These are phyloP conservation scores for Beauveria medogensis DNA, from an alignment of 2,329 filamentous ascomycete species.

Conservation along the genomic window DNA sequence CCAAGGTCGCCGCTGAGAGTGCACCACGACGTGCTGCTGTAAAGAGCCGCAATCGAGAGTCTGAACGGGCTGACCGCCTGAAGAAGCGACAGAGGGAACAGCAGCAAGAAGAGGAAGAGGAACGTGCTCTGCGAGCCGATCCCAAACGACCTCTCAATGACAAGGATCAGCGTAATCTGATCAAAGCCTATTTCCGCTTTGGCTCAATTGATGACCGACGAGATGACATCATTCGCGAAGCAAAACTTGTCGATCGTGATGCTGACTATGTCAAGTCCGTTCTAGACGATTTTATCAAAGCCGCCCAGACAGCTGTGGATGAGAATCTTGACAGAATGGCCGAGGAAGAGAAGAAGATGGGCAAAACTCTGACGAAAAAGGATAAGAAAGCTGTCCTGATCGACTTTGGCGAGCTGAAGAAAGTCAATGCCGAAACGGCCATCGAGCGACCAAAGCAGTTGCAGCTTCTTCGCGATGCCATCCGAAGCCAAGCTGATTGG, in stretches of 20 bases:
- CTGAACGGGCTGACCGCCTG: conserved; percentile 56
- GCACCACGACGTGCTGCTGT: conserved; percentile 68
- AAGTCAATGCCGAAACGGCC: conserved; percentile 91
- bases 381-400: conserved; percentile 96
- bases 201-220: conserved; percentile 83
- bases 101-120: conserved; percentile 63
- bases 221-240: conserved; percentile 81
- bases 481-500: conserved; percentile 59
- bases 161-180: conserved; percentile 87
- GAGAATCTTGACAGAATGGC: conserved; percentile 64
- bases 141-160: conserved; percentile 84
- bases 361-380: conserved; percentile 86
- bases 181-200: conserved; percentile 83
- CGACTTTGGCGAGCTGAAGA: conserved; percentile 86
- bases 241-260: conserved; percentile 76
- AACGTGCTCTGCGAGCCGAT: conserved; percentile 66
- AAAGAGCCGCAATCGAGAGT: conserved; percentile 48
- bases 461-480: conserved; percentile 69
- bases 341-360: conserved; percentile 72
- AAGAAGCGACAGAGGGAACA: conserved; percentile 60
- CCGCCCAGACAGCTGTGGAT: conserved; percentile 51
- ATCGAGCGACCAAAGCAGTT: conserved; percentile 86
- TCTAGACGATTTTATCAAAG: conserved; percentile 62
- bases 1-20: conserved; percentile 74
- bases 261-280: conserved; percentile 68